Base-by-base conservation (phyloP, 441 rosid species). In the Aleurites moluccanus region DNA sequence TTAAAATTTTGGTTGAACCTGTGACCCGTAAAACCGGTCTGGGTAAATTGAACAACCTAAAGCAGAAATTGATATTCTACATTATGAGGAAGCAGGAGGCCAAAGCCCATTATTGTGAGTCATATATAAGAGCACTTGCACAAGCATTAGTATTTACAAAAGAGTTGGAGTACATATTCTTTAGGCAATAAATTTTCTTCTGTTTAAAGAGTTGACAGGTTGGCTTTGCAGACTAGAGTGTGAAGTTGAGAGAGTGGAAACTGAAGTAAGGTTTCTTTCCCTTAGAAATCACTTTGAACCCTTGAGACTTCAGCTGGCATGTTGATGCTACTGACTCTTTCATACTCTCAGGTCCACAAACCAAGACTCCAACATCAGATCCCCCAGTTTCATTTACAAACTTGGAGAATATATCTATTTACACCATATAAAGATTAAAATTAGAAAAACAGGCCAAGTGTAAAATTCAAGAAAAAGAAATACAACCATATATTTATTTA, bases 321-420 rank as follows among this genome's bases (percentile, higher is more conserved):
- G 77, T 20, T n/a, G 82, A 80, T 75, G 94, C 97, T 25, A 92
- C 89, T 14, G 83, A 80, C 65, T 87, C 88, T 79, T 87, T 86
- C 93, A 93, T 85, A 9, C 83, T 62, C 81, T 86, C 92, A 16
- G 96, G 98, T 82, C 97, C 97, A 61, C 97, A 92, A 42, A 90
- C 97, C 70, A 94, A 69, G 16, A 90, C 93, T 82, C 94, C 97
- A 3, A 84, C 64, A 53, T 86, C 80, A 16, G 85, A 80, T 70
- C 82, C 96, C 53, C 82, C 82, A 35, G 72, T 70, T 78, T 85
- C 90, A 71, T 69, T 77, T 60, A 69, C 66, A 73, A 90, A 88
- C 82, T 81, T 78, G 61, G 76, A 75, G 57, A 90, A 82, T 49
- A 87, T 56, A 52, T 91, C 95, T 92, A 83, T 66, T 75, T 72